These are phyloP conservation scores for Castanea crenata DNA, from an alignment of 306 rosid species.

Conservation along the genomic window DNA sequence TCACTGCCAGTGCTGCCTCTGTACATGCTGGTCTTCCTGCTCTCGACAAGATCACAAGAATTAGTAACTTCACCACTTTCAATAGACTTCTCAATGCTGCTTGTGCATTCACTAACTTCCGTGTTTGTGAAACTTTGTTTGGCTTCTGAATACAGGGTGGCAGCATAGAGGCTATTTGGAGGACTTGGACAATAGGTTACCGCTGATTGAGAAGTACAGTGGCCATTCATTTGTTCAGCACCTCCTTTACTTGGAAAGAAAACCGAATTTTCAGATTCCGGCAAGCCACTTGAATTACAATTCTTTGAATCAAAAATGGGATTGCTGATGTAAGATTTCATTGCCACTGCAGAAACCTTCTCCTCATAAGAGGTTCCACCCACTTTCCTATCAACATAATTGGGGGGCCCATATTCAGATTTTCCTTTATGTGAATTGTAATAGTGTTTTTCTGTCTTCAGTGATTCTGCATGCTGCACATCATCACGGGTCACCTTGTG, in stretches of 20 bases:
- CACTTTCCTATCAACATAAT: conserved; percentile 22
- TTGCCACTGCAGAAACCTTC: conserved; percentile 38
- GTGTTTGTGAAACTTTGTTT: conserved; percentile 77
- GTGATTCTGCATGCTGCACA: conserved; percentile 28
- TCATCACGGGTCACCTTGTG: conserved; percentile 20
- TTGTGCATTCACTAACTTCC: conserved; percentile 65
- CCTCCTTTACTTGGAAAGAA: conserved; percentile 39
- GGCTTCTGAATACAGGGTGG: conserved; percentile 76
- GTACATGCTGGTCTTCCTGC: conserved; percentile 80
- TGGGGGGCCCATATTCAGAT: conserved; percentile 27
- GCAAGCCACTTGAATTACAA: conserved; percentile 31
- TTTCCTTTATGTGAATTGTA: conserved; percentile 30
- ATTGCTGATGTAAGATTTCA: conserved; percentile 34
- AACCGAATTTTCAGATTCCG: conserved; percentile 41
- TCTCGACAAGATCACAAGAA: conserved; percentile 60
- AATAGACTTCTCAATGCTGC: conserved; percentile 68
- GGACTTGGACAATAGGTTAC: conserved; percentile 66
- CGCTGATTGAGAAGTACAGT: conserved; percentile 37
- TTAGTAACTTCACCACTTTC: conserved; percentile 58
- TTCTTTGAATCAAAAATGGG: conserved; percentile 32
- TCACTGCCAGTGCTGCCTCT: conserved; percentile 94
- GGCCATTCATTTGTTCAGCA: conserved; percentile 32
- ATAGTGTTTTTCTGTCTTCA: conserved; percentile 26
- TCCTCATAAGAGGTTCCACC: conserved; percentile 41
- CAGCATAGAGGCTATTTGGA: conserved; percentile 68